Percentiles rank a stretch among this genome's conserved stretches.
phyloP scores from a whole-genome alignment of 2,329 filamentous ascomycete species.

The Claviceps sp. region DNA sequence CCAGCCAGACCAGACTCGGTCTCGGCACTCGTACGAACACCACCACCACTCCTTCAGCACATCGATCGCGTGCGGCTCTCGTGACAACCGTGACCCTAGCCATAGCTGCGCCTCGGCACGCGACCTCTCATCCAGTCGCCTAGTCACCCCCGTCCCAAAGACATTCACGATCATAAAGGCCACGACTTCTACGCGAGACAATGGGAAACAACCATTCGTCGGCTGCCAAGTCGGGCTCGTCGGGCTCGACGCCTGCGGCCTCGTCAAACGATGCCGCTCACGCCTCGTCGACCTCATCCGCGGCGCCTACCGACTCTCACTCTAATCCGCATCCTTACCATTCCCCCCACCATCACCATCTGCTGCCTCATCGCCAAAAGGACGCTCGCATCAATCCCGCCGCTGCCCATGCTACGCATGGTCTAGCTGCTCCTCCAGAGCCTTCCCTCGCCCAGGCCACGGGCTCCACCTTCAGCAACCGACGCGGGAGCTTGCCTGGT shows the following conservation, averaged over 20 bases:
- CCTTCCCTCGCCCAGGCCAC: conserved; percentile 47
- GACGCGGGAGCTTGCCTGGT: conserved; percentile 32
- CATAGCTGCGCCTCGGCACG: no score
- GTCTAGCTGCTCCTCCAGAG: conserved; percentile 46
- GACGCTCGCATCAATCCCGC: conserved; percentile 36
- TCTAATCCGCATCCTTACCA: background rate
- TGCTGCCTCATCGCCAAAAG: conserved; percentile 20
- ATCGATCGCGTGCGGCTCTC: no score
- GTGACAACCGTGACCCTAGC: no score
- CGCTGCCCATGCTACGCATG: conserved; percentile 39
- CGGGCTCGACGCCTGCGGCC: conserved; percentile 13
- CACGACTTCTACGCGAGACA: conserved; percentile 6
- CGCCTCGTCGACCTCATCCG: background rate
- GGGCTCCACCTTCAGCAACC: conserved; percentile 37
- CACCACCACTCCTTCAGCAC: no score
- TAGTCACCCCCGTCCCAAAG: background rate
- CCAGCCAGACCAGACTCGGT: no score
- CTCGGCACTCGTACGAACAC: no score
- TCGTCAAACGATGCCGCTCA: conserved; percentile 10
- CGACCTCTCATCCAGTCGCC: background rate
- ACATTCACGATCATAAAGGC: background rate
- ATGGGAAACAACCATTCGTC: conserved; percentile 28
- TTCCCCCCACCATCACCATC: conserved; percentile 7
- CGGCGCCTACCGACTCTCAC: conserved; percentile 1
- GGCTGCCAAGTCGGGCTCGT: conserved; percentile 22